phyloP scores from a whole-genome alignment of 768 basidiomycete species.

The Asterophora lycoperdoides region DNA sequence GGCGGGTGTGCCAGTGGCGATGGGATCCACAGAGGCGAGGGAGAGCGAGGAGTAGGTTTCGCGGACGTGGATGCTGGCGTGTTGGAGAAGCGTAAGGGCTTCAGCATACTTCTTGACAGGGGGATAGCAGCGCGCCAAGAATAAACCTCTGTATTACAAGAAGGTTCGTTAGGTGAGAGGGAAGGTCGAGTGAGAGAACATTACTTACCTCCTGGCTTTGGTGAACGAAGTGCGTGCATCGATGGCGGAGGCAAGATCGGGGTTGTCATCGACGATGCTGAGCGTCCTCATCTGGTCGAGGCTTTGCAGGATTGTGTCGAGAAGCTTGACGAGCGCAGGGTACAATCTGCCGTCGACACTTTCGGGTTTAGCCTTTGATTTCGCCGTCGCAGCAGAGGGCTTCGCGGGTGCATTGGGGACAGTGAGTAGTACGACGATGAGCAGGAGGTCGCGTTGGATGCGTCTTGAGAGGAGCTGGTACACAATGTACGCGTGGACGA shows the following conservation, averaged over 20 bases:
- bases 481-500: conserved; percentile 82
- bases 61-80: conserved; percentile 68
- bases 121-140: conserved; percentile 73
- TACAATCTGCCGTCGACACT: conserved; percentile 70
- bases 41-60: conserved; percentile 57
- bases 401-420: conserved; percentile 19
- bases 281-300: conserved; percentile 79
- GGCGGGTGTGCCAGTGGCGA: conserved; percentile 34
- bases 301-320: conserved; percentile 83
- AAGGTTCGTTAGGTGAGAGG: neutral
- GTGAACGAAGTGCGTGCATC: conserved; percentile 74
- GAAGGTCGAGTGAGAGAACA: neutral
- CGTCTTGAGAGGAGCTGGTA: conserved; percentile 86
- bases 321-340: conserved; percentile 83
- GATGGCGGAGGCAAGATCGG: conserved; percentile 73
- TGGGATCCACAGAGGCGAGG: conserved; percentile 43
- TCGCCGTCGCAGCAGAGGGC: conserved; percentile 13
- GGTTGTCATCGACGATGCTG: conserved; percentile 83
- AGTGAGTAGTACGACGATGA: conserved; percentile 64
- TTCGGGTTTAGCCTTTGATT: conserved; percentile 31
- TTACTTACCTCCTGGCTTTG: conserved; percentile 62
- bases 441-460: conserved; percentile 82
- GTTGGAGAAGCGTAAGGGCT: conserved; percentile 65
- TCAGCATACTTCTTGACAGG: conserved; percentile 69
- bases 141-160: conserved; percentile 52